These are phyloP conservation scores for Sphagnum magellanicum DNA, from an alignment of 228 moss, liverwort and hornwort genomes.

Conservation along the genomic window DNA sequence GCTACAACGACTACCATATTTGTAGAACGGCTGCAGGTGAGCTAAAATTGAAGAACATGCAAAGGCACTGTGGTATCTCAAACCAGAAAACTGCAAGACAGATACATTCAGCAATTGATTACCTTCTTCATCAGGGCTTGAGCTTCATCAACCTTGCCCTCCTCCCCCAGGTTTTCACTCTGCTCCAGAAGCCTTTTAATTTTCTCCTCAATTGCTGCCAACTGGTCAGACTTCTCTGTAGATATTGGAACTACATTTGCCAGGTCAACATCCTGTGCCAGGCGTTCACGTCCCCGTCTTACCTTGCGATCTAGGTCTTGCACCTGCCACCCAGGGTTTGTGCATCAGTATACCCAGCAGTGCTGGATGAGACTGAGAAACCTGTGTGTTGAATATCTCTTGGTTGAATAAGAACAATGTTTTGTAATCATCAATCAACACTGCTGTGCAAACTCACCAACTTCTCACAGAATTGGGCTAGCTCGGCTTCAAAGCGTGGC, in stretches of 20 bases:
- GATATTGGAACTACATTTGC: conserved; percentile 63
- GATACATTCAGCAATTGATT: neutral
- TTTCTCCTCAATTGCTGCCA: conserved; percentile 84
- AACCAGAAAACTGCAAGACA: neutral
- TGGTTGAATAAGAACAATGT: neutral
- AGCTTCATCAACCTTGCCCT: conserved; percentile 84
- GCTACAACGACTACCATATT: no score
- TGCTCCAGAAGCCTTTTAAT: conserved; percentile 85
- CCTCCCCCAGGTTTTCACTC: conserved; percentile 81
- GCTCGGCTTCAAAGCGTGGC: conserved; percentile 77
- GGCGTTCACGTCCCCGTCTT: conserved; percentile 72
- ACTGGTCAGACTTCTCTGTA: conserved; percentile 70
- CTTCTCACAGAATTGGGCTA: conserved; percentile 88
- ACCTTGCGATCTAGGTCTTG: conserved; percentile 93
- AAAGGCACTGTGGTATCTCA: neutral
- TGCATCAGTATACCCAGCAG: neutral
- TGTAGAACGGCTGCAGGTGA: no score
- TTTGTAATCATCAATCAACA: neutral
- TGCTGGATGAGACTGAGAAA: neutral
- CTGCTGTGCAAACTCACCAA: conserved; percentile 41
- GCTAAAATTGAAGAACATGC: neutral
- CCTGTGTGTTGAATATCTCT: neutral
- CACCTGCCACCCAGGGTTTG: conserved; percentile 26
- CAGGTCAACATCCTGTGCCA: conserved; percentile 78
- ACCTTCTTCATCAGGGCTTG: conserved; percentile 97